These are phyloP conservation scores for Solanum hybrid DNA, from an alignment of 305 asterid species.

Conservation along the genomic window DNA sequence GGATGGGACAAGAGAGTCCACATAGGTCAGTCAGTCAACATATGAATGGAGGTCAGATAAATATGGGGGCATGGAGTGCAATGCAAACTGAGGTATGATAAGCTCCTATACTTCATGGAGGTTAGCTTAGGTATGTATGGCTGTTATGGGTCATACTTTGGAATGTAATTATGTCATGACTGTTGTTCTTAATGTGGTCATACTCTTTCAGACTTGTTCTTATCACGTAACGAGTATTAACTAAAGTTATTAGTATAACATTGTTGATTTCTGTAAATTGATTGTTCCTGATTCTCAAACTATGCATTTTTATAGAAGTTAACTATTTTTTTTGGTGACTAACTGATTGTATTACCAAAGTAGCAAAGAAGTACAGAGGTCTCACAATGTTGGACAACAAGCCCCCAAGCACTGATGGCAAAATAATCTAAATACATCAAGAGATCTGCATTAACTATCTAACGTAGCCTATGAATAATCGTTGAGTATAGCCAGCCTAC, in stretches of 20 bases:
- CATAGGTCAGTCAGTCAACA: slow-evolving; percentile 41
- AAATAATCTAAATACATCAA: not conserved
- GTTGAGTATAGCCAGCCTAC: not conserved
- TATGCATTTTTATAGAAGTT: not conserved
- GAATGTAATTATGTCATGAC: not conserved
- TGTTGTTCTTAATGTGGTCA: not conserved
- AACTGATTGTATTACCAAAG: not conserved
- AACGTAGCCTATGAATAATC: not conserved
- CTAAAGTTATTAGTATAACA: not conserved
- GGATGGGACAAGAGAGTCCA: slow-evolving; percentile 45
- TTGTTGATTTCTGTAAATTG: not conserved
- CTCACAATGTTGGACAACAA: not conserved
- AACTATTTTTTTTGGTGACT: not conserved
- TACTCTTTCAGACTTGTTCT: not conserved
- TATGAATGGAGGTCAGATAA: slow-evolving; percentile 45
- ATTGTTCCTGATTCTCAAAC: not conserved
- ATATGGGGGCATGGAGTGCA: slow-evolving; percentile 40
- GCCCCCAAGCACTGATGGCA: not conserved
- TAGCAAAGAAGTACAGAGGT: not conserved
- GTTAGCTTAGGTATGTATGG: not conserved
- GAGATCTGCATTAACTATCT: not conserved
- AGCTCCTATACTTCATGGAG: not conserved
- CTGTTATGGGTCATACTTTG: not conserved
- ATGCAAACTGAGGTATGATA: slow-evolving; percentile 51
- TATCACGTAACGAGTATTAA: not conserved